Base-by-base conservation (phyloP, 352 stramenopile genomes). In the Globisporangium orthogonon region DNA sequence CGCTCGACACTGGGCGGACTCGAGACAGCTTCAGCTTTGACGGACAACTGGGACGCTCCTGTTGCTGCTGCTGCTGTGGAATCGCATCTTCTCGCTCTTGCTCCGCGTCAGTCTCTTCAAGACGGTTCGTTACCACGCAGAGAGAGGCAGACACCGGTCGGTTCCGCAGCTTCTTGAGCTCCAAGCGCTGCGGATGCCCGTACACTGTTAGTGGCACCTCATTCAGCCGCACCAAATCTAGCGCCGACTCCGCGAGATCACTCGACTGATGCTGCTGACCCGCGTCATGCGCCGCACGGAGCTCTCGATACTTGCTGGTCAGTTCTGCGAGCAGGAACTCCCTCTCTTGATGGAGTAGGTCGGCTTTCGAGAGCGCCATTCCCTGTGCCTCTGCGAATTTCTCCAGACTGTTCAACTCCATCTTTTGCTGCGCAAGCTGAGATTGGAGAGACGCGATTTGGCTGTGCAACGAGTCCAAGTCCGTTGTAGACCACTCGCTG, bases 331-430 rank as follows among this genome's bases (percentile, higher is more conserved):
- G 56, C 41, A 89, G 39, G 7, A 75, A 66, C n/a, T 85, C 73
- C 9, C 86, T 87, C 56, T 89, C 78, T 2, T 77, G 66, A 17
- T 80, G 59, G 30, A 71, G 55, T 46, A 89, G 61, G 28, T 83
- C 63, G 0, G 61, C 60, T 45, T 67, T 71, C 5, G 73, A 64
- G 1, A 86, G 57, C 4, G 64, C 39, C 56, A 89, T 54, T 1
- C 62, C 63, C 40, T 87, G 76, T 4, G 55, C 37, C 10, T 70
- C 49, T 0, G 41, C 43, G 11, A 60, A 49, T 2, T 51, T 33
- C 29, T 66, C 54, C 1, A 73, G 41, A 13, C 46, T 30, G 7
- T 52, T 18, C 13, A 59, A 37, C 15, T 50, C 37, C 5, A 51
- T 30, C 30, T 80, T 60, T 46, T 69, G 62, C 23, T 73, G 57